Evolutionary conservation across 345 rosid species (phyloP).

Genomic region (Linum usitatissimum): DNA sequence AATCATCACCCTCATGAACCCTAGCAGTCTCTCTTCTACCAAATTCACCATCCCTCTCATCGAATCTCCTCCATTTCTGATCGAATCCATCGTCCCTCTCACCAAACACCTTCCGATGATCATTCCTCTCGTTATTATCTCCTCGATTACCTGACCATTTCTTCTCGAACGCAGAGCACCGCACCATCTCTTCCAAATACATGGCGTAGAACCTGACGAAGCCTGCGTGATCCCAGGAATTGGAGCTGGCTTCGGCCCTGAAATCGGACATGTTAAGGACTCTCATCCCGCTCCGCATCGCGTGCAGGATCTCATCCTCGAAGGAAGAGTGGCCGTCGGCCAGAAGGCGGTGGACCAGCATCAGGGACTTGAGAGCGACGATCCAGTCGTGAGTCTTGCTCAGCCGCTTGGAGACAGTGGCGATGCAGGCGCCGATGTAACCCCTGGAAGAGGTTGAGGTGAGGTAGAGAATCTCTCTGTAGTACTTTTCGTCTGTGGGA

Average conservation of each 20-base stretch:
- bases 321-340: conserved; percentile 60
- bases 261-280: conserved; percentile 79
- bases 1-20: conserved; percentile 9
- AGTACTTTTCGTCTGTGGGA: conserved; percentile 18
- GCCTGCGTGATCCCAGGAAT: conserved; percentile 80
- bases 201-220: conserved; percentile 62
- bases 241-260: conserved; percentile 65
- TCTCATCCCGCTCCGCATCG: conserved; percentile 65
- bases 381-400: conserved; percentile 48
- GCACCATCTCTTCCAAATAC: conserved; percentile 77
- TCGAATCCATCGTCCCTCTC: conserved; percentile 1
- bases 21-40: conserved; percentile 4
- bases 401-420: conserved; percentile 14
- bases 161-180: conserved; percentile 39
- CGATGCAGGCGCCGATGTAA: conserved; percentile 15
- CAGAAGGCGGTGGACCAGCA: conserved; percentile 60
- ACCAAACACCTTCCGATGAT: background rate
- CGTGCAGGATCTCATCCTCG: conserved; percentile 66
- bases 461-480: conserved; percentile 16
- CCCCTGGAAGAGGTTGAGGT: conserved; percentile 13
- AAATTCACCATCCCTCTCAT: conserved; percentile 5
- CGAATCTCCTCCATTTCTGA: background rate
- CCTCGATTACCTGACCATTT: conserved; percentile 13
- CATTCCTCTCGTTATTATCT: conserved; percentile 9
- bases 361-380: conserved; percentile 71